Conservation (phyloP, 2,329 filamentous ascomycete genomes). For the Cladosporium oxysporum region DNA sequence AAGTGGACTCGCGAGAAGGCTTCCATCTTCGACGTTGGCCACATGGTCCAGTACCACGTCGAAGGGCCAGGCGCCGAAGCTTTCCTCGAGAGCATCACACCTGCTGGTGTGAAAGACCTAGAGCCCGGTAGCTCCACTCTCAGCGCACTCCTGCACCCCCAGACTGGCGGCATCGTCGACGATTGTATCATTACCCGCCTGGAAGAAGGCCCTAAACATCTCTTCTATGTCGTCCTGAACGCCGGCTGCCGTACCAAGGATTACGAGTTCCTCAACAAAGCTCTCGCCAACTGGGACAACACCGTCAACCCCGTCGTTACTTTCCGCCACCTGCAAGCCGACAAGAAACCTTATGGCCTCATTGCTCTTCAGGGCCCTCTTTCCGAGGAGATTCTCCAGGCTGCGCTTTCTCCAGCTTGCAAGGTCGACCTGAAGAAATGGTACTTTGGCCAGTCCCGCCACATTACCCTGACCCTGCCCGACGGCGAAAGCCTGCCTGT, state of each 20-base stretch:
- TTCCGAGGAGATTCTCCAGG: conserved; percentile 67
- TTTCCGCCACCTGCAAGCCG: conserved; percentile 36
- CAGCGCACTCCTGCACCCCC: conserved; percentile 77
- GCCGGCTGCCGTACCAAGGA: conserved; percentile 91
- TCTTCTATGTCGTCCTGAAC: conserved; percentile 94
- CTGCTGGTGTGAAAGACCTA: conserved; percentile 68
- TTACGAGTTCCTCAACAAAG: conserved; percentile 69
- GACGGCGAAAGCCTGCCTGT: conserved; percentile 57
- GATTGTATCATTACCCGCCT: conserved; percentile 88
- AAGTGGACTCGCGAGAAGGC: conserved; percentile 84
- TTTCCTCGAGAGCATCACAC: conserved; percentile 84
- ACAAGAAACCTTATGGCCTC: conserved; percentile 67
- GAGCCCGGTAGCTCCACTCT: conserved; percentile 72
- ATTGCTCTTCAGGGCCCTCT: conserved; percentile 88
- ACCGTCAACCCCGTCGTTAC: conserved; percentile 46
- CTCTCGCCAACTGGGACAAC: conserved; percentile 64
- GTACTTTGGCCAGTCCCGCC: conserved; percentile 78
- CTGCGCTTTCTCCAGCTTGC: conserved; percentile 58
- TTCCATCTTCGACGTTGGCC: conserved; percentile 92
- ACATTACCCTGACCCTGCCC: conserved; percentile 64
- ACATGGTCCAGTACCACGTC: conserved; percentile 91
- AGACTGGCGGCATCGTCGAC: conserved; percentile 88
- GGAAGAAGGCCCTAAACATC: conserved; percentile 48
- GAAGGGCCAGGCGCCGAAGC: conserved; percentile 75
- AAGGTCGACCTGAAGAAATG: conserved; percentile 60